Conservation (phyloP, 1,284 basidiomycete species). For the Clitocybe nebularis region DNA sequence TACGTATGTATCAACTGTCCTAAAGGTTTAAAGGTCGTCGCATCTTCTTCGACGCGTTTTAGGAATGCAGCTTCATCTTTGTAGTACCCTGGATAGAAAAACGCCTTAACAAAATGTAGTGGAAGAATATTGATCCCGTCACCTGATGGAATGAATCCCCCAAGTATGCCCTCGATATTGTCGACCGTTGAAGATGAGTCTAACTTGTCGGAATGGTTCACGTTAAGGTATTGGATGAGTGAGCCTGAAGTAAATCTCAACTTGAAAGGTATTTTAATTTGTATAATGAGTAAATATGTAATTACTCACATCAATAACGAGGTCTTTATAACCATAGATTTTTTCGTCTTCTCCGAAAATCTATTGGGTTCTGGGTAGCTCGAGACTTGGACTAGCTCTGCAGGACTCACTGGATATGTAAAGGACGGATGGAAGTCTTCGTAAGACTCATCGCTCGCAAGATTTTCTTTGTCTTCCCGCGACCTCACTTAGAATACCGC, state of each 20-base stretch:
- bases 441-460: constrained; percentile 58
- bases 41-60: constrained; percentile 69
- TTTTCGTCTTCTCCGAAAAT: constrained; percentile 97
- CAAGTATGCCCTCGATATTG: constrained; percentile 79
- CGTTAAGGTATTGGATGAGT: constrained; percentile 71
- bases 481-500: constrained; percentile 48
- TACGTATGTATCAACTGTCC: constrained; percentile 81
- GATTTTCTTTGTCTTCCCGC: constrained; percentile 53
- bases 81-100: constrained; percentile 63
- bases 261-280: constrained; percentile 24
- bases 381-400: background rate
- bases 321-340: constrained; percentile 89
- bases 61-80: constrained; percentile 65
- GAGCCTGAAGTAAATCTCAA: constrained; percentile 87
- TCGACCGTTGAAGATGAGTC: constrained; percentile 77
- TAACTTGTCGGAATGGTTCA: constrained; percentile 67
- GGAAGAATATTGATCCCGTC: constrained; percentile 12
- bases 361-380: constrained; percentile 28
- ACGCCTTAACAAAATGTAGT: background rate
- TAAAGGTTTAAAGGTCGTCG: constrained; percentile 68
- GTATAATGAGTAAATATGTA: constrained; percentile 3
- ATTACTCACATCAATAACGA: constrained; percentile 73
- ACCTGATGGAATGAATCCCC: constrained; percentile 79
- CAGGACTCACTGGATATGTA: constrained; percentile 74
- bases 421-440: constrained; percentile 78